These are phyloP conservation scores for Botryosphaeria dothidea DNA, from an alignment of 2,329 filamentous ascomycete species.

Conservation along the genomic window DNA sequence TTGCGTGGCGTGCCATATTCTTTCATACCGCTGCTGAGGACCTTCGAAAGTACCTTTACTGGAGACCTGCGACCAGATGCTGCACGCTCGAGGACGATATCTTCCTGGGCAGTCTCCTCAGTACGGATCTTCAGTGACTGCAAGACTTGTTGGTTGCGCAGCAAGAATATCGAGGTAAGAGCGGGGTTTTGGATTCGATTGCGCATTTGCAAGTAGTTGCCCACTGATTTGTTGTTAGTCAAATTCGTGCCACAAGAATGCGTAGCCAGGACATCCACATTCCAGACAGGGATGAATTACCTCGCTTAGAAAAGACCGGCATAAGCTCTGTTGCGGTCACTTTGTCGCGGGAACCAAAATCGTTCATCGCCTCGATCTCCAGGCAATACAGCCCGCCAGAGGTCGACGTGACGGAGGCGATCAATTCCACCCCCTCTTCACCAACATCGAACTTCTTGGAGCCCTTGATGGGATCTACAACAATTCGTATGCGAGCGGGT, in stretches of 20 bases:
- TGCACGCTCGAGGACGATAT: constrained; percentile 30
- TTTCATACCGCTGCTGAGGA: constrained; percentile 65
- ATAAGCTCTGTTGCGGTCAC: constrained; percentile 72
- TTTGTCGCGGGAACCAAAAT: constrained; percentile 72
- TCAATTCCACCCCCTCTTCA: constrained; percentile 66
- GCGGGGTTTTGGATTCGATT: constrained; percentile 66
- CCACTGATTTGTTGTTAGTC: constrained; percentile 53
- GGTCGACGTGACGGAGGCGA: constrained; percentile 60
- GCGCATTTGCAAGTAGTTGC: constrained; percentile 70
- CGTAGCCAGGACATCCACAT: background rate
- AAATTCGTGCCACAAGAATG: background rate
- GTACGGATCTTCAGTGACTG: constrained; percentile 66
- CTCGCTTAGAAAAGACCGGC: constrained; percentile 70
- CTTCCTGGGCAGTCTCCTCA: constrained; percentile 38
- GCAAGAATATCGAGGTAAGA: constrained; percentile 69
- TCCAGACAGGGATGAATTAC: constrained; percentile 50
- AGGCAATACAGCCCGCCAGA: constrained; percentile 58
- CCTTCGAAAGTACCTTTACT: constrained; percentile 83
- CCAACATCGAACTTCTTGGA: constrained; percentile 53
- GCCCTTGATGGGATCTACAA: constrained; percentile 70
- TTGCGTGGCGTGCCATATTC: constrained; percentile 34
- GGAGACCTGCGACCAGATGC: constrained; percentile 76
- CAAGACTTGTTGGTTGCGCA: constrained; percentile 76
- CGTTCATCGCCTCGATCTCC: constrained; percentile 66
- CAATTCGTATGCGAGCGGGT: constrained; percentile 68